A percentile compares a stretch with the other conserved stretches of the same genome.
Evolutionary conservation across 2,329 filamentous ascomycete species (phyloP).

Genomic region (Madurella fahalii): DNA sequence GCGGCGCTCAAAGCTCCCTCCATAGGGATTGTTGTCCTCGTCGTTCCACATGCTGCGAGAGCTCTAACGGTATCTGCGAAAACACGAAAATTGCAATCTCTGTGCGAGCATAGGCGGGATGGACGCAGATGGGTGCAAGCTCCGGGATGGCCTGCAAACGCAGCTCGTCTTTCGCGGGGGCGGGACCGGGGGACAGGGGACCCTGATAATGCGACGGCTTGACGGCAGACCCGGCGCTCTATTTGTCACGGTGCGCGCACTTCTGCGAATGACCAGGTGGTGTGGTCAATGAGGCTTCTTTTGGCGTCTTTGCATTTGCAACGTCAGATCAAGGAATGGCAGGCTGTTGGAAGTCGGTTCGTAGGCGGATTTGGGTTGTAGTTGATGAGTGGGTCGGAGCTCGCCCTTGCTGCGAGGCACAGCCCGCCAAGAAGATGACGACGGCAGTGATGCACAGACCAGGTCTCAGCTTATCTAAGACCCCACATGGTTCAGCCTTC

Average conservation of each 20-base stretch:
- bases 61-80: background rate
- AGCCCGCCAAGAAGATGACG: slow-evolving; percentile 22
- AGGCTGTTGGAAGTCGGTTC: background rate
- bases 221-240: background rate
- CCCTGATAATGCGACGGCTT: slow-evolving; percentile 3
- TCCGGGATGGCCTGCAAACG: background rate
- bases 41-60: slow-evolving; percentile 82
- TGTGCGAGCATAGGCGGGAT: slow-evolving; percentile 1
- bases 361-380: slow-evolving; percentile 4
- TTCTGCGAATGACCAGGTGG: background rate
- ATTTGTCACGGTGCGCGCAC: background rate
- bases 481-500: background rate
- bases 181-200: background rate
- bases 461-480: slow-evolving; percentile 2
- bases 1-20: slow-evolving; percentile 80
- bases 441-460: slow-evolving; percentile 8
- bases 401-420: slow-evolving; percentile 12
- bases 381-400: slow-evolving; percentile 12
- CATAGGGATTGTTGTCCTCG: slow-evolving; percentile 97
- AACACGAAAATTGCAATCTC: slow-evolving; percentile 2
- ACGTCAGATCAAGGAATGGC: background rate
- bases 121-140: background rate
- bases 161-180: background rate
- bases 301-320: background rate
- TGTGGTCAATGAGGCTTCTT: background rate